A percentile compares a stretch with the other conserved stretches of the same genome.
phyloP scores from a whole-genome alignment of 1,139 yeast species.

The Torulaspora globosa region DNA sequence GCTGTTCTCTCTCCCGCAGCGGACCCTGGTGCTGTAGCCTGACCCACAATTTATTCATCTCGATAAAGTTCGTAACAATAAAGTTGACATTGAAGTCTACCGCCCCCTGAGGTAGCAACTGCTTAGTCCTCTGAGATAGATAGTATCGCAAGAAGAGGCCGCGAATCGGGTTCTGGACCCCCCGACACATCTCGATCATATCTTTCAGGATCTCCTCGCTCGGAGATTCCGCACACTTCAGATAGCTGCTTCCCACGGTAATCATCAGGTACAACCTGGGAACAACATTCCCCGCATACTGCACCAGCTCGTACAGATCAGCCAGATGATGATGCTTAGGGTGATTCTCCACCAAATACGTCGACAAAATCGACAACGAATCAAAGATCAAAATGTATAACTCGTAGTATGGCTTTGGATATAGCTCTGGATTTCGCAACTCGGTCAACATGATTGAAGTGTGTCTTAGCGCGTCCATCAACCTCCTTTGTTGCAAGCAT shows the following conservation, averaged over 20 bases:
- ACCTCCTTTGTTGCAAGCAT: constrained; percentile 59
- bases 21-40: constrained; percentile 95
- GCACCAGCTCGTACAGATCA: constrained; percentile 90
- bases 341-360: constrained; percentile 63
- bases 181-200: constrained; percentile 96
- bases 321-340: constrained; percentile 69
- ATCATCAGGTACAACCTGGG: constrained; percentile 93
- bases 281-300: constrained; percentile 88
- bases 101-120: constrained; percentile 48
- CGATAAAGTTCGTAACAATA: constrained; percentile 80
- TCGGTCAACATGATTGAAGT: constrained; percentile 81
- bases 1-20: constrained; percentile 69
- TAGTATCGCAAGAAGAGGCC: constrained; percentile 89
- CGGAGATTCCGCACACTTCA: constrained; percentile 76
- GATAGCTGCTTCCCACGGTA: constrained; percentile 87
- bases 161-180: constrained; percentile 92
- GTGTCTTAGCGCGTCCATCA: constrained; percentile 86
- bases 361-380: constrained; percentile 66
- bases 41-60: constrained; percentile 98
- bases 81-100: constrained; percentile 56
- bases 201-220: constrained; percentile 85
- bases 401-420: constrained; percentile 94
- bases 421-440: constrained; percentile 65
- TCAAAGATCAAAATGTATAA: constrained; percentile 82
- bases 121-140: constrained; percentile 77